Evolutionary conservation across 108 stramenopile species (phyloP).

Genomic region (Hondaea fermentalgiana): DNA sequence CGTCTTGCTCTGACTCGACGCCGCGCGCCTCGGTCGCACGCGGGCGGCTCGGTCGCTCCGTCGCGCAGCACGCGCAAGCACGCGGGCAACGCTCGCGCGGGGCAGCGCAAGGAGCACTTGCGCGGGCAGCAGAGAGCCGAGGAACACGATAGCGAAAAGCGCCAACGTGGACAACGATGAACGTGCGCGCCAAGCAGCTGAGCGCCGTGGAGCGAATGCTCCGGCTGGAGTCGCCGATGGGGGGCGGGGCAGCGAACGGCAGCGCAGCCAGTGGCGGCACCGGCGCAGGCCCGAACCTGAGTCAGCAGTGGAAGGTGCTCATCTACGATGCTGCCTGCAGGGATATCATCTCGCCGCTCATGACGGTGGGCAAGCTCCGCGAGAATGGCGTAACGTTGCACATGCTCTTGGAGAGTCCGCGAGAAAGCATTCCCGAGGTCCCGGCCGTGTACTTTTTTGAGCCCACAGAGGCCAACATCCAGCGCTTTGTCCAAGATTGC

Average conservation of each 20-base stretch:
- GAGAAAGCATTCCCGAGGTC: constrained; percentile 89
- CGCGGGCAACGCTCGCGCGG: too few relatives aligned
- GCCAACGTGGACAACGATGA: neutral
- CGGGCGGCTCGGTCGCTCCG: too few relatives aligned
- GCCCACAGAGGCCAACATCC: constrained; percentile 80
- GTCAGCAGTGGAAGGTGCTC: constrained; percentile 87
- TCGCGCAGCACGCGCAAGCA: too few relatives aligned
- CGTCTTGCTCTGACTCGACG: too few relatives aligned
- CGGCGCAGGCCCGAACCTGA: neutral
- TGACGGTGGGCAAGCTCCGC: constrained; percentile 82
- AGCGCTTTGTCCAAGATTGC: constrained; percentile 76
- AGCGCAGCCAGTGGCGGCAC: neutral
- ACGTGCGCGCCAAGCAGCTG: neutral
- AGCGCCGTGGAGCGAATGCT: constrained; percentile 7
- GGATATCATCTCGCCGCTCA: constrained; percentile 86
- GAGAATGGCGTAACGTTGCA: constrained; percentile 92
- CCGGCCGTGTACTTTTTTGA: constrained; percentile 89
- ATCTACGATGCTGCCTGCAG: constrained; percentile 88
- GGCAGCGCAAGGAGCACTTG: too few relatives aligned
- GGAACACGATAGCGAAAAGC: neutral
- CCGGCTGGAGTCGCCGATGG: neutral
- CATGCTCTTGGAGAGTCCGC: constrained; percentile 66
- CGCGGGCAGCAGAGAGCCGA: too few relatives aligned
- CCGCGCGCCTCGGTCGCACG: too few relatives aligned
- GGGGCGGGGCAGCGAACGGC: neutral